Conservation (phyloP, 768 basidiomycete species). For the Suillus spraguei region DNA sequence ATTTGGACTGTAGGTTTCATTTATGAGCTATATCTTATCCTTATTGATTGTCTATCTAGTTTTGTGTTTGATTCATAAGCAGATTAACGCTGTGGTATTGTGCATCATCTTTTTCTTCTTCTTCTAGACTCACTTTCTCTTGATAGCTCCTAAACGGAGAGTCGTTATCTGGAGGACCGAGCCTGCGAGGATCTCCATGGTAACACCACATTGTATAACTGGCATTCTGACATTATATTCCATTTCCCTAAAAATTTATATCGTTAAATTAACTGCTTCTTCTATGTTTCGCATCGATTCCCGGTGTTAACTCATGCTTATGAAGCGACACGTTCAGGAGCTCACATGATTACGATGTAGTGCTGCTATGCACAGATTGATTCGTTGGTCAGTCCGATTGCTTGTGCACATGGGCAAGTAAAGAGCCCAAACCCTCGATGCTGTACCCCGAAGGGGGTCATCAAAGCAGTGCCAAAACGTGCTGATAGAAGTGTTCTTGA, state of each 20-base stretch:
- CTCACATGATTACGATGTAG: neutral
- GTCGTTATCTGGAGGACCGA: conserved; percentile 24
- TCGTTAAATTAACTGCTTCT: neutral
- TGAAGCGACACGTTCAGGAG: neutral
- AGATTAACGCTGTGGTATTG: conserved; percentile 32
- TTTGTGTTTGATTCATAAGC: conserved; percentile 37
- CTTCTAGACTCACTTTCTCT: conserved; percentile 9
- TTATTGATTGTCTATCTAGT: conserved; percentile 18
- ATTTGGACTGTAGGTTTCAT: conserved; percentile 74
- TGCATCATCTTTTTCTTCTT: neutral
- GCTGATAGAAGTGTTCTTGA: neutral
- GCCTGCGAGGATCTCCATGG: conserved; percentile 37
- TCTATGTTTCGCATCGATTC: neutral
- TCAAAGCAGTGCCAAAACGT: neutral
- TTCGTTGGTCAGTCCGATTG: neutral
- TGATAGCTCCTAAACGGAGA: conserved; percentile 34
- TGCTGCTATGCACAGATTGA: neutral
- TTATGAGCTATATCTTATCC: neutral
- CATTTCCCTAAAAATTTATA: neutral
- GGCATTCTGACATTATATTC: neutral
- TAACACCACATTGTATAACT: conserved; percentile 14
- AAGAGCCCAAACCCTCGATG: neutral
- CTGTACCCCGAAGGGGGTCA: neutral
- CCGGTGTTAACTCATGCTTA: neutral
- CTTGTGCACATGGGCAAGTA: neutral